phyloP scores from a whole-genome alignment of 2,329 filamentous ascomycete species.

The Neoarthrinium moseri region DNA sequence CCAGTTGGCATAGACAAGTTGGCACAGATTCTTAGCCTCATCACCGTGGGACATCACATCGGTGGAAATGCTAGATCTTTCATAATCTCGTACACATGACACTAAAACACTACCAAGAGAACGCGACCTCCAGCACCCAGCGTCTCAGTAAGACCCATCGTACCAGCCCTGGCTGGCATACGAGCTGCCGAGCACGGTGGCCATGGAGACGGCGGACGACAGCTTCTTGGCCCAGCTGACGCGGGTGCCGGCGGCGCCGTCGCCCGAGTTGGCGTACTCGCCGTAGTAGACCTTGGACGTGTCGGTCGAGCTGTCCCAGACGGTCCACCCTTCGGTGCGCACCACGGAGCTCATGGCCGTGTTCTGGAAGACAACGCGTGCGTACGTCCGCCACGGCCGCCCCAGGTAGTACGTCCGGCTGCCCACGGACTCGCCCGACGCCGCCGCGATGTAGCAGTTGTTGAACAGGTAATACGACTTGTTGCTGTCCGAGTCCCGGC shows the following conservation, averaged over 20 bases:
- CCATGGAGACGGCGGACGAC: conserved; percentile 30
- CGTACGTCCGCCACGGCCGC: conserved; percentile 45
- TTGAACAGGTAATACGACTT: conserved; percentile 46
- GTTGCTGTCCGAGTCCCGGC: conserved; percentile 33
- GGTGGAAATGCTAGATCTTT: no score
- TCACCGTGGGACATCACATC: no score
- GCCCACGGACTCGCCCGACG: conserved; percentile 32
- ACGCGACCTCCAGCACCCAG: no score
- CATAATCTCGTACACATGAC: no score
- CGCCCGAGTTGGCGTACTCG: conserved; percentile 60
- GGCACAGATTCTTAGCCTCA: no score
- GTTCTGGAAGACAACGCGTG: conserved; percentile 47
- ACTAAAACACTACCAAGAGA: no score
- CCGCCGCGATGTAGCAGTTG: conserved; percentile 39
- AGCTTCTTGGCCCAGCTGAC: conserved; percentile 41
- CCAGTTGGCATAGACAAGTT: no score
- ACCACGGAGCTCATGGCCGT: conserved; percentile 53
- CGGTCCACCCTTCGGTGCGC: conserved; percentile 56
- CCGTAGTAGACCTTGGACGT: conserved; percentile 53
- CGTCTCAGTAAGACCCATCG: conserved; percentile 15
- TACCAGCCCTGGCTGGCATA: conserved; percentile 19
- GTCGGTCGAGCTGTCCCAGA: conserved; percentile 51
- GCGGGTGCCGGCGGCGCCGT: conserved; percentile 51
- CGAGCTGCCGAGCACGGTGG: conserved; percentile 22
- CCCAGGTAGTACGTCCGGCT: conserved; percentile 45